Conservation (phyloP, 768 basidiomycete species). For the Leccinellum rugosiceps region DNA sequence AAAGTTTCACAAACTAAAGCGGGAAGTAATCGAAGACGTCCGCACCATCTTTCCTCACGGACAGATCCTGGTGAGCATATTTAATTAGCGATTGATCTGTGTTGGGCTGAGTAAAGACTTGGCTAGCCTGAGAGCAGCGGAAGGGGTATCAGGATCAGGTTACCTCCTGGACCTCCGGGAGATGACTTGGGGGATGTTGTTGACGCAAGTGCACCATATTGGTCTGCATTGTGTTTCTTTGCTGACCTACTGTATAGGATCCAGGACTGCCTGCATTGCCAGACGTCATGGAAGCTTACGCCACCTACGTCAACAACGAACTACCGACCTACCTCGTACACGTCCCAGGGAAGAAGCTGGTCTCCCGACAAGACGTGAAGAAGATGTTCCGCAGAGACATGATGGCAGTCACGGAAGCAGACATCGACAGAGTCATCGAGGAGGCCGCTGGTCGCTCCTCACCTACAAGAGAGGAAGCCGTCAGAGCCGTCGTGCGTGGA, state of each 20-base stretch:
- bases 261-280: constrained; percentile 12
- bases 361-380: constrained; percentile 32
- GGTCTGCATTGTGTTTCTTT: not conserved
- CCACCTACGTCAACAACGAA: constrained; percentile 28
- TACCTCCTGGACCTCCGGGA: constrained; percentile 16
- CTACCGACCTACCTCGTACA: constrained; percentile 28
- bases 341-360: constrained; percentile 23
- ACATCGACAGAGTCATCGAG: constrained; percentile 15
- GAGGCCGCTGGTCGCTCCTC: constrained; percentile 21
- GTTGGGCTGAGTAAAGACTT: not conserved
- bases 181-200: not conserved
- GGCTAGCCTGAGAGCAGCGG: constrained; percentile 24
- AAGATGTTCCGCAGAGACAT: constrained; percentile 29
- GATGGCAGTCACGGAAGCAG: constrained; percentile 23
- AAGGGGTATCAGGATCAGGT: constrained; percentile 19
- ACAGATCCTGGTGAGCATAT: constrained; percentile 23
- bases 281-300: constrained; percentile 25
- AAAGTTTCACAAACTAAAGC: constrained; percentile 29
- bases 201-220: constrained; percentile 8
- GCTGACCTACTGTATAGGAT: constrained; percentile 11
- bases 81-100: not conserved
- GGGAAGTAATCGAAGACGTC: constrained; percentile 29
- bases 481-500: constrained; percentile 18
- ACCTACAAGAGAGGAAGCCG: constrained; percentile 28
- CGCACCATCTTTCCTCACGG: constrained; percentile 27